These are phyloP conservation scores for Aurinia saxatilis DNA, from an alignment of 345 rosid genomes.

Conservation along the genomic window DNA sequence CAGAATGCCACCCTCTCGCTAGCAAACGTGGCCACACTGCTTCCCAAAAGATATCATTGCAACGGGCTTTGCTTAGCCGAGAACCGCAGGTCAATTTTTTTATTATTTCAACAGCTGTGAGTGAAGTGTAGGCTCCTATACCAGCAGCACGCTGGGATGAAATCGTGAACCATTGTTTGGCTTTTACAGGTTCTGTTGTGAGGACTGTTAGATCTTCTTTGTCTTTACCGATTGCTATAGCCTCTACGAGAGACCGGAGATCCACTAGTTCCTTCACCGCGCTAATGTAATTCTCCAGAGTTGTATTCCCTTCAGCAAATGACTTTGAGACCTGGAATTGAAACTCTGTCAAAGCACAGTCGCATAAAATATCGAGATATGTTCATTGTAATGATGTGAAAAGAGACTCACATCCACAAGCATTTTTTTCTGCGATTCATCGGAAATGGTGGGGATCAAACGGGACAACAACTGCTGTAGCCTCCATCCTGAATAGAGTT, in stretches of 20 bases:
- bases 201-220: conserved; percentile 60
- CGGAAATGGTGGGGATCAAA: conserved; percentile 35
- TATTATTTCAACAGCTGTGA: conserved; percentile 43
- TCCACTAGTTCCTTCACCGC: conserved; percentile 40
- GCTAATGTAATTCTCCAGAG: conserved; percentile 41
- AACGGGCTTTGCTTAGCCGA: conserved; percentile 62
- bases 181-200: conserved; percentile 33
- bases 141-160: conserved; percentile 13
- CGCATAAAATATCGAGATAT: background rate
- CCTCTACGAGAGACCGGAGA: conserved; percentile 40
- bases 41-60: conserved; percentile 65
- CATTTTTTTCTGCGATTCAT: conserved; percentile 20
- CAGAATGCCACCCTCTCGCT: conserved; percentile 69
- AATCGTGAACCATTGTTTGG: conserved; percentile 33
- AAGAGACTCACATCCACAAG: conserved; percentile 24
- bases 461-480: conserved; percentile 51
- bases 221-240: conserved; percentile 60
- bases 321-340: conserved; percentile 45
- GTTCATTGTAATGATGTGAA: background rate
- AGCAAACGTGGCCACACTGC: conserved; percentile 79
- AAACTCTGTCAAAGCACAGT: background rate
- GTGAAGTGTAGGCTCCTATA: conserved; percentile 34
- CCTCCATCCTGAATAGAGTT: conserved; percentile 60
- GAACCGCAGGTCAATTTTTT: conserved; percentile 36
- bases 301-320: conserved; percentile 41